Evolutionary conservation across 2,329 filamentous ascomycete species (phyloP).

Genomic region (Cordyceps tenuipes): DNA sequence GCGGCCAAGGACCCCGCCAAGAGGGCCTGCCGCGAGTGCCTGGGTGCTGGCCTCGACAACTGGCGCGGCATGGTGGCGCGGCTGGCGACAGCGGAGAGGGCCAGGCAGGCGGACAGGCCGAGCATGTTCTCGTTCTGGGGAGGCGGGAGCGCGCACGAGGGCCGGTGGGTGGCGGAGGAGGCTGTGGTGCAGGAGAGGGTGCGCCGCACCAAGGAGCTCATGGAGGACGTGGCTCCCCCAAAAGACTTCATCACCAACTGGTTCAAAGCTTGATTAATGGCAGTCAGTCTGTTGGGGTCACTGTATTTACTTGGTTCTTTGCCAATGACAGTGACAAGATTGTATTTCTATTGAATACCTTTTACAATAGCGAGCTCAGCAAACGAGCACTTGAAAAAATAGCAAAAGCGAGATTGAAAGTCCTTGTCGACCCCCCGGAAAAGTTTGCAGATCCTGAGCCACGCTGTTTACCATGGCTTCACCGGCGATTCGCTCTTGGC

Average conservation of each 20-base stretch:
- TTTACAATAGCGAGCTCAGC: not conserved
- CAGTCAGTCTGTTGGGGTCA: not conserved
- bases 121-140: constrained; percentile 31
- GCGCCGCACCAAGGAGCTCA: constrained; percentile 41
- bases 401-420: not conserved
- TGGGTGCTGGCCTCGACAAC: constrained; percentile 67
- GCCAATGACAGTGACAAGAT: not conserved
- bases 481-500: not conserved
- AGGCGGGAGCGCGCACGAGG: constrained; percentile 27
- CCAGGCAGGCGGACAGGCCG: constrained; percentile 23
- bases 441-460: too few species aligned
- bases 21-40: constrained; percentile 66
- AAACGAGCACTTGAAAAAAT: not conserved
- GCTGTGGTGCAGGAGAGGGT: constrained; percentile 45
- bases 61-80: constrained; percentile 73
- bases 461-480: not conserved
- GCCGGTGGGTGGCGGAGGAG: constrained; percentile 47
- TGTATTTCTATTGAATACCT: constrained; percentile 4
- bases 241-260: constrained; percentile 25
- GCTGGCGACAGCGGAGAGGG: constrained; percentile 46
- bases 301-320: constrained; percentile 3
- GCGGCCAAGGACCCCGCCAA: constrained; percentile 23
- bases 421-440: not conserved
- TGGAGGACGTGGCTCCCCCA: constrained; percentile 39
- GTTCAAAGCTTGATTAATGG: constrained; percentile 30